A percentile compares a stretch with the other conserved stretches of the same genome.
Evolutionary conservation across 1,139 yeast genomes (phyloP).

Genomic region (Yamadazyma blattariae): DNA sequence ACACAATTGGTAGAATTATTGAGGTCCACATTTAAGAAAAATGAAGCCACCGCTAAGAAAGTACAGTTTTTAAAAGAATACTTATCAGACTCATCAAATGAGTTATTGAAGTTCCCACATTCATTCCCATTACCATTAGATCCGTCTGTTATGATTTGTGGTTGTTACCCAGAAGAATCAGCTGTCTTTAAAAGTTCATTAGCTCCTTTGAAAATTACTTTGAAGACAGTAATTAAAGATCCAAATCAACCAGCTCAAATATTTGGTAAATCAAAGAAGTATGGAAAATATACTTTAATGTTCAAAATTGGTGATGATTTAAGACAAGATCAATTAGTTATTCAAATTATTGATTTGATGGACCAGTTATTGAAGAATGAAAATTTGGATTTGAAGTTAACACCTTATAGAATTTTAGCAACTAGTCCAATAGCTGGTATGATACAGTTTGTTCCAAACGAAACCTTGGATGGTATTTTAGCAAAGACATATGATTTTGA

Average conservation of each 20-base stretch:
- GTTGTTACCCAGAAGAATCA: conserved; percentile 77
- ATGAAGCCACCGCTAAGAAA: conserved; percentile 45
- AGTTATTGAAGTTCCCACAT: conserved; percentile 39
- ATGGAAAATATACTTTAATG: conserved; percentile 76
- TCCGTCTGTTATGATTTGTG: conserved; percentile 65
- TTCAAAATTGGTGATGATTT: conserved; percentile 95
- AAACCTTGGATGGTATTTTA: conserved; percentile 80
- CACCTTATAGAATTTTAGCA: conserved; percentile 89
- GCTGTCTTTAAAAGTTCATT: conserved; percentile 87
- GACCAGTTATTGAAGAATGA: conserved; percentile 86
- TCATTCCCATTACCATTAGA: conserved; percentile 72
- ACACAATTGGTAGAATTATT: conserved; percentile 41
- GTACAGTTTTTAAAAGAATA: conserved; percentile 41
- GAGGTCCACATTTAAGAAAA: conserved; percentile 38
- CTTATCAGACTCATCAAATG: conserved; percentile 39
- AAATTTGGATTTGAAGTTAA: conserved; percentile 80
- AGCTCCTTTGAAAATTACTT: conserved; percentile 80
- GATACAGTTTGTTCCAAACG: conserved; percentile 89
- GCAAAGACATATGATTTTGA: conserved; percentile 43
- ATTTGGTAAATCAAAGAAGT: conserved; percentile 31
- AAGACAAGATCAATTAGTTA: conserved; percentile 93
- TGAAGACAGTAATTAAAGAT: conserved; percentile 50
- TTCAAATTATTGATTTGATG: conserved; percentile 89
- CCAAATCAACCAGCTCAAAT: conserved; percentile 22
- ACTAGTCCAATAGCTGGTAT: conserved; percentile 91